Conservation (phyloP, 2,329 filamentous ascomycete genomes). For the Calonectria multiphialidica region DNA sequence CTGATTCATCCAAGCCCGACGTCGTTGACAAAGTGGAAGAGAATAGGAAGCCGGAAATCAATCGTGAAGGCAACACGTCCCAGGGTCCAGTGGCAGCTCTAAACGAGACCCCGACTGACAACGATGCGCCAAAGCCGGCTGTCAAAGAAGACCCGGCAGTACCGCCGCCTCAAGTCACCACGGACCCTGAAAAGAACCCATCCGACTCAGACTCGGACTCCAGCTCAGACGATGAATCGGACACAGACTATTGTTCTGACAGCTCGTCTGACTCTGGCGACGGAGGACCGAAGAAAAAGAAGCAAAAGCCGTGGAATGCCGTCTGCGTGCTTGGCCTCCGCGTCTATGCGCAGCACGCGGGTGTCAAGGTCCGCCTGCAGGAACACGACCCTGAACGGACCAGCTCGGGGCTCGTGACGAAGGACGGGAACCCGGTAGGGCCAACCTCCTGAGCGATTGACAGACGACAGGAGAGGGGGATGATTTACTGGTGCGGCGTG, state of each 20-base stretch:
- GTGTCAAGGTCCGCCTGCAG: constrained; percentile 50
- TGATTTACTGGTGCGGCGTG: not conserved
- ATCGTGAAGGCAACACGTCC: not conserved
- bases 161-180: constrained; percentile 23
- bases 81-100: constrained; percentile 8
- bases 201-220: constrained; percentile 27
- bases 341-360: constrained; percentile 52
- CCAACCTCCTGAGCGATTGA: constrained; percentile 19
- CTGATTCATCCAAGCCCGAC: constrained; percentile 20
- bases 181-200: constrained; percentile 27
- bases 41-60: constrained; percentile 15
- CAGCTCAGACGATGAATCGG: constrained; percentile 39
- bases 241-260: constrained; percentile 35
- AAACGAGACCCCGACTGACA: constrained; percentile 14
- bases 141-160: constrained; percentile 27
- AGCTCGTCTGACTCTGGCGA: constrained; percentile 19
- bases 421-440: constrained; percentile 25
- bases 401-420: constrained; percentile 32
- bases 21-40: constrained; percentile 21
- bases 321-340: constrained; percentile 55
- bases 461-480: not conserved
- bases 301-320: constrained; percentile 54
- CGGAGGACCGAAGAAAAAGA: constrained; percentile 29
- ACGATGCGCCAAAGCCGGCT: constrained; percentile 26
- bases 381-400: constrained; percentile 46